Conservation (phyloP, 1,284 basidiomycete genomes). For the Macrocystidia cucumis region DNA sequence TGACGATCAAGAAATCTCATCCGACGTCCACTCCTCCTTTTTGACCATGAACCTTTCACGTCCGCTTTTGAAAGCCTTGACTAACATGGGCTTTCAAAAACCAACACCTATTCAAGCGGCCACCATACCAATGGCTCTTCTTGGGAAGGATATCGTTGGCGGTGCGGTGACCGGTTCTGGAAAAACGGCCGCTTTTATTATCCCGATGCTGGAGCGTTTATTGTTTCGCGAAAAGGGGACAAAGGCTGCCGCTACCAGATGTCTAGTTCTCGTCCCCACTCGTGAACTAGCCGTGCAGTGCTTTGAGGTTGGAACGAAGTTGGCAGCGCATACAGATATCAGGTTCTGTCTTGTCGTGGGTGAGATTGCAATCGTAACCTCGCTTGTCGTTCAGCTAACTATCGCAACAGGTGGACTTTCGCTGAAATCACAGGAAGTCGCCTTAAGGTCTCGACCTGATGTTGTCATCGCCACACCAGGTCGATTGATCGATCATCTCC, state of each 20-base stretch:
- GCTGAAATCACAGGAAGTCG: constrained; percentile 83
- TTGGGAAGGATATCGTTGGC: constrained; percentile 94
- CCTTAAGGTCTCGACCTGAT: constrained; percentile 83
- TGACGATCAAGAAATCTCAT: constrained; percentile 45
- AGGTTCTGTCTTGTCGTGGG: constrained; percentile 86
- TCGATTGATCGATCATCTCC: constrained; percentile 93
- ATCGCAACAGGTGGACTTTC: constrained; percentile 75
- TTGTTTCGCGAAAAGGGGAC: constrained; percentile 84
- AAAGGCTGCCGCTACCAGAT: constrained; percentile 86
- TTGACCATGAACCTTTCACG: constrained; percentile 85
- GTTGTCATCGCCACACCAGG: constrained; percentile 94
- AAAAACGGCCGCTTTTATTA: constrained; percentile 94
- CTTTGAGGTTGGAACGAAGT: constrained; percentile 81
- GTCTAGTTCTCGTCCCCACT: constrained; percentile 89
- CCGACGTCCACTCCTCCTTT: constrained; percentile 60
- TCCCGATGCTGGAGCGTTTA: constrained; percentile 89
- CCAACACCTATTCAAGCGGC: constrained; percentile 96
- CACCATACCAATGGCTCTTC: constrained; percentile 86
- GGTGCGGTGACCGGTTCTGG: constrained; percentile 94
- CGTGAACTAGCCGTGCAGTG: constrained; percentile 94
- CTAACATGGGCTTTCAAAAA: constrained; percentile 71
- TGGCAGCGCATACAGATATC: constrained; percentile 85
- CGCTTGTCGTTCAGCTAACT: constrained; percentile 7
- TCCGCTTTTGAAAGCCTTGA: constrained; percentile 82
- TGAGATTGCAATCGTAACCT: constrained; percentile 25